phyloP scores from a whole-genome alignment of 2,329 filamentous ascomycete genomes.

The Diaporthe sp. region DNA sequence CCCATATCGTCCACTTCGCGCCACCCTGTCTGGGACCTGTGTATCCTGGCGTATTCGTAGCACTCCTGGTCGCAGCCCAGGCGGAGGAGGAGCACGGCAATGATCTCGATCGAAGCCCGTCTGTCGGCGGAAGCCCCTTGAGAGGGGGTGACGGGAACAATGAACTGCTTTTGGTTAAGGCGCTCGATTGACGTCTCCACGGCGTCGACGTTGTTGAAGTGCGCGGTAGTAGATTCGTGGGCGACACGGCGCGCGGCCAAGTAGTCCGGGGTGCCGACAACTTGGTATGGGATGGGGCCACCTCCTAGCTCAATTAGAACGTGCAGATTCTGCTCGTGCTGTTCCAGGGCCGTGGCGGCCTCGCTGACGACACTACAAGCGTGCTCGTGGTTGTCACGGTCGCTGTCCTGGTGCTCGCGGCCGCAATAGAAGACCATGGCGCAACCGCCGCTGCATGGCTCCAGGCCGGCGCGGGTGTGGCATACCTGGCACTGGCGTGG shows the following conservation, averaged over 20 bases:
- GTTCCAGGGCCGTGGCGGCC: constrained; percentile 35
- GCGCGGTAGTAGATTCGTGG: constrained; percentile 40
- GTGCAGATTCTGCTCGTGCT: no score
- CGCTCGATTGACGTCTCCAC: constrained; percentile 36
- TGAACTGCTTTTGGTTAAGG: neutral
- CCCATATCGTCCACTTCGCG: constrained; percentile 47
- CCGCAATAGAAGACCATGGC: constrained; percentile 41
- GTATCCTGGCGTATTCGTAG: constrained; percentile 57
- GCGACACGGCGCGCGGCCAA: constrained; percentile 46
- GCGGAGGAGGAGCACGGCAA: constrained; percentile 43
- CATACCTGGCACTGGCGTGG: neutral
- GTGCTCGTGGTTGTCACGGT: constrained; percentile 40
- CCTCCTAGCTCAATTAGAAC: no score
- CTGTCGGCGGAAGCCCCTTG: constrained; percentile 37
- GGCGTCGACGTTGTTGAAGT: constrained; percentile 44
- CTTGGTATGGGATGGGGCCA: constrained; percentile 48
- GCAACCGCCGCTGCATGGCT: neutral
- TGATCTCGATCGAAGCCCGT: constrained; percentile 38
- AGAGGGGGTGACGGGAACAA: no score
- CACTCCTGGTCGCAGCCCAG: constrained; percentile 47
- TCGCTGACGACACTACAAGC: constrained; percentile 40
- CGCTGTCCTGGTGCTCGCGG: constrained; percentile 38
- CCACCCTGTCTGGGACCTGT: neutral
- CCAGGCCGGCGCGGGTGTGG: neutral
- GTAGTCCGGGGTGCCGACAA: constrained; percentile 47